These are phyloP conservation scores for Penicillium fuscoglaucum DNA, from an alignment of 2,329 filamentous ascomycete species.

Conservation along the genomic window DNA sequence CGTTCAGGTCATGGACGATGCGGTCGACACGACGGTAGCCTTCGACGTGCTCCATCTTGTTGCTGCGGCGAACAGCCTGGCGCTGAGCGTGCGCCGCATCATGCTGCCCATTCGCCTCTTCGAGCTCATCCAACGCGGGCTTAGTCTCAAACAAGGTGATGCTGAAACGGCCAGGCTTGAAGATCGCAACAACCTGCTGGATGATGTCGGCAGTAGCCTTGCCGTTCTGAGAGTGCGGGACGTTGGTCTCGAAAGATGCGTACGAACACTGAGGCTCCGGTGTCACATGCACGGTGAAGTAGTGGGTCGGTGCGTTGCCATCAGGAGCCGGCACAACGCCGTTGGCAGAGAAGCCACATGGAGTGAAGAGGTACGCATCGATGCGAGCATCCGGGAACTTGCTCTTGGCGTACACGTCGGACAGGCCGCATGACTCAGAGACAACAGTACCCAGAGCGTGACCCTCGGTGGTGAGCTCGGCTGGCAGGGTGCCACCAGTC, in stretches of 20 bases:
- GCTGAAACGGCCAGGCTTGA: conserved; percentile 96
- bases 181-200: conserved; percentile 90
- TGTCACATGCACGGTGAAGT: conserved; percentile 98
- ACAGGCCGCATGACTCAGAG: conserved; percentile 83
- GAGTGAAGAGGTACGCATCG: conserved; percentile 93
- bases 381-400: conserved; percentile 91
- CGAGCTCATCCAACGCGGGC: conserved; percentile 46
- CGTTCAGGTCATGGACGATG: conserved; percentile 95
- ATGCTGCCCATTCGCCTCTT: conserved; percentile 32
- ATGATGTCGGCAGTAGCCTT: conserved; percentile 88
- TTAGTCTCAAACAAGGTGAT: conserved; percentile 96
- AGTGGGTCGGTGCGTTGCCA: conserved; percentile 66
- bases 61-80: conserved; percentile 45
- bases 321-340: conserved; percentile 82
- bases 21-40: conserved; percentile 90
- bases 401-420: conserved; percentile 80
- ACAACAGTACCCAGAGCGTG: conserved; percentile 91
- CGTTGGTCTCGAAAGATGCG: conserved; percentile 97
- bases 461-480: conserved; percentile 85
- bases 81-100: conserved; percentile 46
- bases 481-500: conserved; percentile 54
- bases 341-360: conserved; percentile 96
- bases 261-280: conserved; percentile 97
- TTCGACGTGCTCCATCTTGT: conserved; percentile 71
- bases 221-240: conserved; percentile 83